A percentile compares a stretch with the other conserved stretches of the same genome.
Conservation (phyloP, 345 rosid species). For the Citrus medica region DNA sequence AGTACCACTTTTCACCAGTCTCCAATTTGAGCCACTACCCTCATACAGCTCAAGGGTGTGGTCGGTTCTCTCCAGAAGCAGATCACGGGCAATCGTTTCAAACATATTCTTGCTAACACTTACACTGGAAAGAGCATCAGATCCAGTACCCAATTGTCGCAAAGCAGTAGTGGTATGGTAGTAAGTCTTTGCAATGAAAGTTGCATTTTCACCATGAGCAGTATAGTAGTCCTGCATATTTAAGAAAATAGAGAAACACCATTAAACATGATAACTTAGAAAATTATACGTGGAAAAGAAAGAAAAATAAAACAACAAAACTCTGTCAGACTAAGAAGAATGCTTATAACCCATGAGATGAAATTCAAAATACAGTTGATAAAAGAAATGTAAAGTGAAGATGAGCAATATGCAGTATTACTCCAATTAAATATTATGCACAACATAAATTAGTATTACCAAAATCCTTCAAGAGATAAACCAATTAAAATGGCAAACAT, state of each 20-base stretch:
- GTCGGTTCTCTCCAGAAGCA: constrained; percentile 88
- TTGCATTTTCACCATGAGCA: constrained; percentile 90
- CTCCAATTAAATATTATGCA: background rate
- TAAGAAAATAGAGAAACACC: background rate
- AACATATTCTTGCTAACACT: constrained; percentile 85
- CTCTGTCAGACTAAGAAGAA: background rate
- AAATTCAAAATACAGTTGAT: background rate
- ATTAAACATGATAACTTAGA: background rate
- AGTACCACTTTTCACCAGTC: constrained; percentile 70
- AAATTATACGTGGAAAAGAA: background rate
- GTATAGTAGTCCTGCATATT: constrained; percentile 82
- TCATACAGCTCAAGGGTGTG: constrained; percentile 86
- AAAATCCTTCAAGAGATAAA: background rate
- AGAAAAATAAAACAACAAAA: background rate
- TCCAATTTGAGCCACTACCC: constrained; percentile 94
- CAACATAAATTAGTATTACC: background rate
- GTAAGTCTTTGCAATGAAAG: constrained; percentile 83
- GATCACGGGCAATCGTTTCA: constrained; percentile 78
- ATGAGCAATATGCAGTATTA: background rate
- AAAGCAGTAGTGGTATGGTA: constrained; percentile 83
- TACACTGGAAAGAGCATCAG: constrained; percentile 77
- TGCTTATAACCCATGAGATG: background rate
- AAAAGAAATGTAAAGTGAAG: background rate
- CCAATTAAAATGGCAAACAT: background rate
- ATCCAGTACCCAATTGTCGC: constrained; percentile 73